phyloP scores from a whole-genome alignment of 805 yeast genomes.

The Spathaspora sp. region DNA sequence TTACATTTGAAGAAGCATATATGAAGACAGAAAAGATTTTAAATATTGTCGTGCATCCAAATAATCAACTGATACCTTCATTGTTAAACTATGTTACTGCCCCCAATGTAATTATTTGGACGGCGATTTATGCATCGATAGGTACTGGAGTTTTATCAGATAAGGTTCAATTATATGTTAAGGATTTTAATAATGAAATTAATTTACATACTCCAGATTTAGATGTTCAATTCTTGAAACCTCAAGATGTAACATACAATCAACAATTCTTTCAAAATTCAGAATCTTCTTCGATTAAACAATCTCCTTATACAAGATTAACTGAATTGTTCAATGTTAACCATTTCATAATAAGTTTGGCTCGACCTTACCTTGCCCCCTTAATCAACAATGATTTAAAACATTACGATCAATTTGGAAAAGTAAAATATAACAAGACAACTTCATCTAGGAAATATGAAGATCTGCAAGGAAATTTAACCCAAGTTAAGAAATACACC shows the following conservation, averaged over 20 bases:
- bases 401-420: conserved; percentile 47
- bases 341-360: conserved; percentile 85
- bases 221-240: conserved; percentile 40
- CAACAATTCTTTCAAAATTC: conserved; percentile 36
- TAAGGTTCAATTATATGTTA: conserved; percentile 55
- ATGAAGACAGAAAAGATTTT: conserved; percentile 72
- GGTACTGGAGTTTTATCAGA: conserved; percentile 67
- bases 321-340: conserved; percentile 94
- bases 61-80: conserved; percentile 64
- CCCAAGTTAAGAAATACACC: conserved; percentile 14
- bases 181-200: conserved; percentile 56
- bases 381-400: conserved; percentile 77
- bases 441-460: conserved; percentile 5
- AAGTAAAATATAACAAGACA: conserved; percentile 17
- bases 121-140: conserved; percentile 84
- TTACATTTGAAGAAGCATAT: conserved; percentile 93
- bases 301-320: conserved; percentile 74
- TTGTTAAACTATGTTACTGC: conserved; percentile 86
- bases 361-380: conserved; percentile 93
- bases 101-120: conserved; percentile 86
- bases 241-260: conserved; percentile 43
- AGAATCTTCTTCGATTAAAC: conserved; percentile 15
- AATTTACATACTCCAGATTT: conserved; percentile 47
- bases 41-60: conserved; percentile 83
- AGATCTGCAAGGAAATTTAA: background rate